phyloP scores from a whole-genome alignment of 495 filamentous ascomycete species.

The Chaetomium cochliodes region DNA sequence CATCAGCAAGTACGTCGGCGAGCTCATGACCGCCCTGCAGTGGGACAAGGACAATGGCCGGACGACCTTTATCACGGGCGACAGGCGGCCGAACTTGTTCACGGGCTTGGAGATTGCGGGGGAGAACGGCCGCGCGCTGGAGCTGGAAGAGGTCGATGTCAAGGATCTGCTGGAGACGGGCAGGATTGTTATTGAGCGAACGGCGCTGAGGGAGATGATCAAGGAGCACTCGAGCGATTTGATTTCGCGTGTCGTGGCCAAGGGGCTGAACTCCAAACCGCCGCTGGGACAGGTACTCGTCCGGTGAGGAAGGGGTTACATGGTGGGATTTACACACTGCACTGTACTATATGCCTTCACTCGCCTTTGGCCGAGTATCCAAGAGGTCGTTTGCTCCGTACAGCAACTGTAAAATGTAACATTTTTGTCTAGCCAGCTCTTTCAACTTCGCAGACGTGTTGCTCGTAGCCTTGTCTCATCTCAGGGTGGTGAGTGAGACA shows the following conservation, averaged over 20 bases:
- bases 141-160: slow-evolving; percentile 77
- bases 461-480: background rate
- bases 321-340: slow-evolving; percentile 3
- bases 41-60: slow-evolving; percentile 70
- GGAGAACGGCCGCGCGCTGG: slow-evolving; percentile 65
- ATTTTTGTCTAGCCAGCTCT: background rate
- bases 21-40: slow-evolving; percentile 66
- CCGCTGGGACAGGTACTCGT: slow-evolving; percentile 27
- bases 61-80: slow-evolving; percentile 73
- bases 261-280: slow-evolving; percentile 30
- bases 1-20: slow-evolving; percentile 57
- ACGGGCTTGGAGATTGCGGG: slow-evolving; percentile 58
- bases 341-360: slow-evolving; percentile 11
- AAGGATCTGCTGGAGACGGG: slow-evolving; percentile 87
- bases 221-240: slow-evolving; percentile 74
- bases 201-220: slow-evolving; percentile 73
- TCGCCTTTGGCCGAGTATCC: background rate
- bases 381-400: background rate
- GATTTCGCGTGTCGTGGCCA: slow-evolving; percentile 38
- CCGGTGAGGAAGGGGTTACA: background rate
- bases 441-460: background rate
- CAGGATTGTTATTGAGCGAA: slow-evolving; percentile 80
- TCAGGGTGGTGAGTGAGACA: background rate
- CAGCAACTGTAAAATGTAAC: slow-evolving; percentile 11
- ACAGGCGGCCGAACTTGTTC: slow-evolving; percentile 53